These are phyloP conservation scores for Whalleya microplaca DNA, from an alignment of 2,329 filamentous ascomycete species.

Conservation along the genomic window DNA sequence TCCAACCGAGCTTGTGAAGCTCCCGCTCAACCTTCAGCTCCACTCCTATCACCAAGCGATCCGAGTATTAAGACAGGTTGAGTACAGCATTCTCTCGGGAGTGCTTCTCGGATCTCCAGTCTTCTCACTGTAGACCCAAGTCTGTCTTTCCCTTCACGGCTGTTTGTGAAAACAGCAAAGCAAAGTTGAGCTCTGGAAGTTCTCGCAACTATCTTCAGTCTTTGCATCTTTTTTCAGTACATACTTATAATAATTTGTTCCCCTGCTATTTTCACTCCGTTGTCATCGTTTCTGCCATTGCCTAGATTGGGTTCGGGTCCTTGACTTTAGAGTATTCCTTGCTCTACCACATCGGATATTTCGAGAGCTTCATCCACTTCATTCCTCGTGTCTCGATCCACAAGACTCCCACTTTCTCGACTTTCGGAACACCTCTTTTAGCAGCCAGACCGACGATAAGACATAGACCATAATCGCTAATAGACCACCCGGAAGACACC, in stretches of 20 bases:
- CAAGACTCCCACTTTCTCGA: not conserved
- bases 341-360: not conserved
- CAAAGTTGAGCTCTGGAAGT: conserved; percentile 58
- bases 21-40: conserved; percentile 18
- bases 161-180: conserved; percentile 33
- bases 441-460: not conserved
- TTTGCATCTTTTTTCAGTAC: conserved; percentile 23
- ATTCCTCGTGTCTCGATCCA: conserved; percentile 1
- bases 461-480: conserved; percentile 2
- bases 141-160: conserved; percentile 29
- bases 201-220: conserved; percentile 38
- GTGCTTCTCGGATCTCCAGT: conserved; percentile 30
- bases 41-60: conserved; percentile 20
- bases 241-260: conserved; percentile 23
- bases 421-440: not conserved
- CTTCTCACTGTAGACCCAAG: conserved; percentile 35
- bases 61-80: conserved; percentile 12
- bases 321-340: not conserved
- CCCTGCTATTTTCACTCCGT: conserved; percentile 17
- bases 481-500: conserved; percentile 1
- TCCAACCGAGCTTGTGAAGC: conserved; percentile 17
- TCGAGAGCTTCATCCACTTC: not conserved
- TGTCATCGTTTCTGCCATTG: conserved; percentile 5
- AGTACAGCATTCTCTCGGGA: conserved; percentile 8
- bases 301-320: conserved; percentile 7